phyloP scores from a whole-genome alignment of 805 yeast species.

The Teunomyces kruisii region DNA sequence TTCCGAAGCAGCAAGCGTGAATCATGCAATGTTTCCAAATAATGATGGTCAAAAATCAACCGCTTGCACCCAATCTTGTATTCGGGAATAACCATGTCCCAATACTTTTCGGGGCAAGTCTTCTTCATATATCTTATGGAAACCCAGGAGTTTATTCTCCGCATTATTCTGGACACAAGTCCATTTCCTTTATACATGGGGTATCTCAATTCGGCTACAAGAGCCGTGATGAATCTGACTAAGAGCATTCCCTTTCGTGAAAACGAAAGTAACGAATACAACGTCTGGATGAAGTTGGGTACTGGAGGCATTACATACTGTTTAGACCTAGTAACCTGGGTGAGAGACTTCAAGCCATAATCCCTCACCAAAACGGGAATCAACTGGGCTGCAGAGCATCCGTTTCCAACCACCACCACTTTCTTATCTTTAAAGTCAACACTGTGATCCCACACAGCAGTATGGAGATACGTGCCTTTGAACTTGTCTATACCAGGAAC shows the following conservation, averaged over 20 bases:
- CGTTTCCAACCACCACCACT: constrained; percentile 42
- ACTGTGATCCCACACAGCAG: constrained; percentile 38
- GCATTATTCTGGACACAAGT: constrained; percentile 21
- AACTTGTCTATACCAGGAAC: constrained; percentile 34
- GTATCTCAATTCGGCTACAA: constrained; percentile 32
- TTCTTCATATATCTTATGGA: constrained; percentile 25
- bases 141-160: constrained; percentile 21
- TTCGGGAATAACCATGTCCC: constrained; percentile 33
- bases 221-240: constrained; percentile 27
- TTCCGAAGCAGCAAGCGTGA: constrained; percentile 26
- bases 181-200: constrained; percentile 37
- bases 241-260: constrained; percentile 27
- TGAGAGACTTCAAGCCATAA: constrained; percentile 23
- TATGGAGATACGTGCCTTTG: constrained; percentile 40
- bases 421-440: constrained; percentile 33
- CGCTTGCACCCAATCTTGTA: constrained; percentile 44
- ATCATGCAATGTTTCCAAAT: constrained; percentile 33
- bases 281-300: constrained; percentile 19
- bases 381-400: constrained; percentile 44
- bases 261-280: constrained; percentile 25
- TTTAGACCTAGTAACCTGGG: constrained; percentile 35
- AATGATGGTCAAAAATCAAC: constrained; percentile 37
- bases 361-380: constrained; percentile 35
- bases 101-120: constrained; percentile 32
- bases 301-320: constrained; percentile 42